Percentiles rank a stretch among this genome's conserved stretches.
Conservation (phyloP, 495 filamentous ascomycete genomes). For the Bathelium albidoporum region DNA sequence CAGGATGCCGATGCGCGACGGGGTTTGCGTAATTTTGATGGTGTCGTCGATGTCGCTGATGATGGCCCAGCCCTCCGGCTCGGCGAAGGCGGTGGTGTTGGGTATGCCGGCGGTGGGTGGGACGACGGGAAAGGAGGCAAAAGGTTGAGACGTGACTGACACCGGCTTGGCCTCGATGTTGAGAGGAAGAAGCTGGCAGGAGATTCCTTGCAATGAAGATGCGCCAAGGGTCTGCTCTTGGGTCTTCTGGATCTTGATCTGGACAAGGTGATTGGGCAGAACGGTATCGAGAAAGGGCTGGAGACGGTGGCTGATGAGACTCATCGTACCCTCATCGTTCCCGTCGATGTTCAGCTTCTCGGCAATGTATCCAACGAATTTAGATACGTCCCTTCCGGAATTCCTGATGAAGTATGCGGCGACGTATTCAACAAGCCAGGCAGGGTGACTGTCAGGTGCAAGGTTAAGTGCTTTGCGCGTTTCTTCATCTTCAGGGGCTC, state of each 20-base stretch:
- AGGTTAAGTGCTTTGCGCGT: not conserved
- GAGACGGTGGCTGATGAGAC: constrained; percentile 59
- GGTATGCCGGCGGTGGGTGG: constrained; percentile 29
- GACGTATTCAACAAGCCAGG: constrained; percentile 73
- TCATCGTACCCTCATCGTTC: constrained; percentile 48
- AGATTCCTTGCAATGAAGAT: constrained; percentile 59
- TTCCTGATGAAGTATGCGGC: constrained; percentile 66
- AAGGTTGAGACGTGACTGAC: not conserved
- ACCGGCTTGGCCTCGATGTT: constrained; percentile 18
- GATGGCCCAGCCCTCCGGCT: constrained; percentile 72
- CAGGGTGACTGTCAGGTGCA: constrained; percentile 16
- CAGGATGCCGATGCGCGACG: constrained; percentile 66
- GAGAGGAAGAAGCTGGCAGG: constrained; percentile 43
- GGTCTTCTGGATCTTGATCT: constrained; percentile 41
- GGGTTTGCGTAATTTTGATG: constrained; percentile 82
- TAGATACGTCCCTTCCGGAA: constrained; percentile 52
- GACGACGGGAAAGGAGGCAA: constrained; percentile 5
- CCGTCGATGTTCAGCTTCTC: constrained; percentile 56
- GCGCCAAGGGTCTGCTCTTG: constrained; percentile 52
- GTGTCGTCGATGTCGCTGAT: constrained; percentile 94
- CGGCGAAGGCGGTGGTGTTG: constrained; percentile 58
- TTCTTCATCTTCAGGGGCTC: constrained; percentile 24
- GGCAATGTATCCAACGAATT: constrained; percentile 59
- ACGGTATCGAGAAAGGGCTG: constrained; percentile 68
- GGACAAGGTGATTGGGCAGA: constrained; percentile 54